phyloP scores from a whole-genome alignment of 2,329 filamentous ascomycete species.

The Beauveria varroae region DNA sequence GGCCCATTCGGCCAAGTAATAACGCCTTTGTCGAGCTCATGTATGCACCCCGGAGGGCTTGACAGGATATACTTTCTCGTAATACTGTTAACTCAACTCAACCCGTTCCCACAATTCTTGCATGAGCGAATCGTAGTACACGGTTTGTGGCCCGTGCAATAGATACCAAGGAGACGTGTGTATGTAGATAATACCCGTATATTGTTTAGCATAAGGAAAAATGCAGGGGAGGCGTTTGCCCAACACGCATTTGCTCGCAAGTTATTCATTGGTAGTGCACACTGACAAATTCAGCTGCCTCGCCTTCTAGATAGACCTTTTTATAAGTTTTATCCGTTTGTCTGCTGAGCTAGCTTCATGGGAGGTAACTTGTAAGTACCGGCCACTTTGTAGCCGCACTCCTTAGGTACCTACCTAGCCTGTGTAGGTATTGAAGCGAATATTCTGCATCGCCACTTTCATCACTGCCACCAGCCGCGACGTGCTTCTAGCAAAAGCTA shows the following conservation, averaged over 20 bases:
- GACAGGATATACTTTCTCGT: not conserved
- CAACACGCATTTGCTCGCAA: not conserved
- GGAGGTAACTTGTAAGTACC: too few species aligned
- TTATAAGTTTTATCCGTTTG: too few species aligned
- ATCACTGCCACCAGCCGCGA: not conserved
- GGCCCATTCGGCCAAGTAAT: not conserved
- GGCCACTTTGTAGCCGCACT: too few species aligned
- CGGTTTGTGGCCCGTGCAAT: not conserved
- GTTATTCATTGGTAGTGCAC: not conserved
- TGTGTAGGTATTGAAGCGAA: not conserved
- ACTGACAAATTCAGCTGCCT: too few species aligned
- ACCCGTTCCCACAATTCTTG: slow-evolving; percentile 11
- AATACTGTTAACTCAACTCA: not conserved
- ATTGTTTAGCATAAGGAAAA: too few species aligned
- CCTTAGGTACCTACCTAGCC: not conserved
- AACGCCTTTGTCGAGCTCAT: not conserved
- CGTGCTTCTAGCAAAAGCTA: not conserved
- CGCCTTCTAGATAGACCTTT: too few species aligned
- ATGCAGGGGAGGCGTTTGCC: too few species aligned
- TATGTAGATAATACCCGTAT: not conserved
- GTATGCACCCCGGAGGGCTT: not conserved
- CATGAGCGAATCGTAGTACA: slow-evolving; percentile 9
- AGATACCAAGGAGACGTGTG: not conserved
- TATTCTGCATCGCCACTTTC: not conserved
- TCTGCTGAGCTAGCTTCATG: too few species aligned